Conservation (phyloP, 352 stramenopile genomes). For the Halophytophthora batemanensis region DNA sequence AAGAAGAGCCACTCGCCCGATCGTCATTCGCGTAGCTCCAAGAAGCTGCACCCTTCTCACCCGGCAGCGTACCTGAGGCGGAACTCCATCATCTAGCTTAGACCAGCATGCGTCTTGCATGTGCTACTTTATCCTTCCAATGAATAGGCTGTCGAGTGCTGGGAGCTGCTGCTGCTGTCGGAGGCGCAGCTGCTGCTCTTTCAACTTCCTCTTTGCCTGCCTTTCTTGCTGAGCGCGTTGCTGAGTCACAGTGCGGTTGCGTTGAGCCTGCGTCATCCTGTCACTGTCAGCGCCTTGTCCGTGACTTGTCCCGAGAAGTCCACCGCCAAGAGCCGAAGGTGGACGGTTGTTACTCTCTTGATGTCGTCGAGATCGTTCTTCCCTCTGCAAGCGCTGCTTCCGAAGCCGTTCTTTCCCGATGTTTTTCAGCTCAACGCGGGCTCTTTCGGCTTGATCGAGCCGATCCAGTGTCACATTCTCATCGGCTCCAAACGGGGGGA, state of each 20-base stretch:
- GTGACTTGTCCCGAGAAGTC: slow-evolving; percentile 6
- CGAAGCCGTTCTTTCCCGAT: slow-evolving; percentile 41
- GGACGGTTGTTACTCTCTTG: slow-evolving; percentile 10
- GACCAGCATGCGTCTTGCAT: slow-evolving; percentile 9
- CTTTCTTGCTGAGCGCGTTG: slow-evolving; percentile 5
- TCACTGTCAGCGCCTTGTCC: not conserved
- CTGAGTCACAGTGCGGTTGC: not conserved
- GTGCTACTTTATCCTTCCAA: slow-evolving; percentile 16
- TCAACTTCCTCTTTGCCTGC: slow-evolving; percentile 17
- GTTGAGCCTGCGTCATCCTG: slow-evolving; percentile 3
- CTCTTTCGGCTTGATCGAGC: slow-evolving; percentile 39
- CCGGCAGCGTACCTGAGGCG: slow-evolving; percentile 32
- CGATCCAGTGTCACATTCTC: slow-evolving; percentile 19
- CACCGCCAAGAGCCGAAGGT: slow-evolving; percentile 1
- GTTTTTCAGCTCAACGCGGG: slow-evolving; percentile 35
- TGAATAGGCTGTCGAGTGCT: slow-evolving; percentile 25
- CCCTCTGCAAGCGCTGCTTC: slow-evolving; percentile 36
- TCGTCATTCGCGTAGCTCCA: slow-evolving; percentile 17
- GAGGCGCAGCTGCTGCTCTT: slow-evolving; percentile 6
- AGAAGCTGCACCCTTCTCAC: slow-evolving; percentile 10
- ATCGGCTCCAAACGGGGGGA: slow-evolving; percentile 3
- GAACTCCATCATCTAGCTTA: slow-evolving; percentile 49
- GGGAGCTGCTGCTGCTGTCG: slow-evolving; percentile 8
- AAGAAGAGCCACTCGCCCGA: slow-evolving; percentile 24
- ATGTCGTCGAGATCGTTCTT: slow-evolving; percentile 38